Percentiles rank a stretch among this genome's conserved stretches.
Conservation (phyloP, 306 rosid species). For the Inga leiocalycina region DNA sequence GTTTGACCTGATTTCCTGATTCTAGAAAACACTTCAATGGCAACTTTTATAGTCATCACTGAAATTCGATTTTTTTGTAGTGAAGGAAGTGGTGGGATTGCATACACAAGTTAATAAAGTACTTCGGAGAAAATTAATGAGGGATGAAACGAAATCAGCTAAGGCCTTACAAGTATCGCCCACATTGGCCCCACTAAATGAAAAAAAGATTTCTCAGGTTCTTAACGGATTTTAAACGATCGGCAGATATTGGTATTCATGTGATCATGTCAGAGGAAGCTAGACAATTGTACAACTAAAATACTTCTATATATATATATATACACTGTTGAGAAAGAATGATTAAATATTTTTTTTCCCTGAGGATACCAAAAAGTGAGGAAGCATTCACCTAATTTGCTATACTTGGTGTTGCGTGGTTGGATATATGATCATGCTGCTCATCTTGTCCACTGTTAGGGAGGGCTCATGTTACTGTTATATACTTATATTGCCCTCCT, state of each 20-base stretch:
- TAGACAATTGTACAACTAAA: too few species aligned
- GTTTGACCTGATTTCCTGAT: too few species aligned
- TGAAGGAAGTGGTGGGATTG: too few species aligned
- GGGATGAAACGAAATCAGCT: not conserved
- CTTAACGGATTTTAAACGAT: not conserved
- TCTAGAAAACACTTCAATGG: too few species aligned
- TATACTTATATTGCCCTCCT: too few species aligned
- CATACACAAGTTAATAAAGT: not conserved
- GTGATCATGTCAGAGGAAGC: not conserved
- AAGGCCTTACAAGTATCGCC: not conserved
- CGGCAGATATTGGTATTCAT: not conserved
- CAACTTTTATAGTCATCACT: too few species aligned
- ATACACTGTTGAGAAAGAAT: not conserved
- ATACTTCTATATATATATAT: too few species aligned
- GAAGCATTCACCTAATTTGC: not conserved
- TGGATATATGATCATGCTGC: not conserved
- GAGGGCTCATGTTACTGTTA: too few species aligned
- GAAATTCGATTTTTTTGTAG: too few species aligned
- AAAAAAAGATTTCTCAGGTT: not conserved
- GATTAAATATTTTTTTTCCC: too few species aligned
- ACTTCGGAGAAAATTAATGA: not conserved
- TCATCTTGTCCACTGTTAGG: too few species aligned
- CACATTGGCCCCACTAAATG: not conserved
- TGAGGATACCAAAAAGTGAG: not conserved
- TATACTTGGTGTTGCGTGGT: not conserved